These are phyloP conservation scores for Didymella sp. DNA, from an alignment of 2,329 filamentous ascomycete species.

Conservation along the genomic window DNA sequence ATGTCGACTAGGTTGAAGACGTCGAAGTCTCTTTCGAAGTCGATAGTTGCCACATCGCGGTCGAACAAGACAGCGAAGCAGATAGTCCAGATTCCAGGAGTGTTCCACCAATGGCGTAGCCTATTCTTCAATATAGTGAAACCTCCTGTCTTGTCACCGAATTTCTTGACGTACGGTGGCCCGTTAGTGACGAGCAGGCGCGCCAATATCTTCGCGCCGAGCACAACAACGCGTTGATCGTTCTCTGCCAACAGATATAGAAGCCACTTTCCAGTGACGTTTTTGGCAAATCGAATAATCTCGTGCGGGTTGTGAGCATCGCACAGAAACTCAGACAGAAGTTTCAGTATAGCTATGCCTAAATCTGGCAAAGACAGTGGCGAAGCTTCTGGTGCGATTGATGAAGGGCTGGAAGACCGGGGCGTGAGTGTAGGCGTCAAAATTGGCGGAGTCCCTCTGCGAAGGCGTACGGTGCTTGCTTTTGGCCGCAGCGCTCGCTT, in stretches of 20 bases:
- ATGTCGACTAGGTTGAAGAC: conserved; percentile 75
- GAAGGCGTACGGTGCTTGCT: conserved; percentile 43
- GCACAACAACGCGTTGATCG: conserved; percentile 80
- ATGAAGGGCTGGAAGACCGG: conserved; percentile 42
- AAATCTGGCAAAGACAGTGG: conserved; percentile 69
- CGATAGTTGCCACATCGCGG: conserved; percentile 75
- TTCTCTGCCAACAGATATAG: conserved; percentile 88
- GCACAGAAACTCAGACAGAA: conserved; percentile 81
- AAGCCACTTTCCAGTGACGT: conserved; percentile 97
- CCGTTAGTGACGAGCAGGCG: conserved; percentile 85
- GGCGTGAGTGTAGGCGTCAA: conserved; percentile 41
- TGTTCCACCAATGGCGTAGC: conserved; percentile 86
- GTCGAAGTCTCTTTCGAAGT: conserved; percentile 77
- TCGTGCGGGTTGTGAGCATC: conserved; percentile 70
- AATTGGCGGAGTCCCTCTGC: conserved; percentile 37
- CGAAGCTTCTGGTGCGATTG: conserved; percentile 23
- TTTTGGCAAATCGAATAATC: conserved; percentile 87
- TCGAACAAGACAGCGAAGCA: conserved; percentile 90
- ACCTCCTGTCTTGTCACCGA: conserved; percentile 83
- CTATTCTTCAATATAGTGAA: conserved; percentile 85
- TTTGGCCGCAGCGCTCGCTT: conserved; percentile 46
- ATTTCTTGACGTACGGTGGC: conserved; percentile 80
- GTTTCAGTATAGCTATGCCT: conserved; percentile 74
- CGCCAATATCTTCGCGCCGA: conserved; percentile 82
- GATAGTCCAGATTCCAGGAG: conserved; percentile 83